Evolutionary conservation across 1,284 basidiomycete species (phyloP), one percentile per base, ranked within the genome.

Genomic region (Ceratobasidium sp.): DNA sequence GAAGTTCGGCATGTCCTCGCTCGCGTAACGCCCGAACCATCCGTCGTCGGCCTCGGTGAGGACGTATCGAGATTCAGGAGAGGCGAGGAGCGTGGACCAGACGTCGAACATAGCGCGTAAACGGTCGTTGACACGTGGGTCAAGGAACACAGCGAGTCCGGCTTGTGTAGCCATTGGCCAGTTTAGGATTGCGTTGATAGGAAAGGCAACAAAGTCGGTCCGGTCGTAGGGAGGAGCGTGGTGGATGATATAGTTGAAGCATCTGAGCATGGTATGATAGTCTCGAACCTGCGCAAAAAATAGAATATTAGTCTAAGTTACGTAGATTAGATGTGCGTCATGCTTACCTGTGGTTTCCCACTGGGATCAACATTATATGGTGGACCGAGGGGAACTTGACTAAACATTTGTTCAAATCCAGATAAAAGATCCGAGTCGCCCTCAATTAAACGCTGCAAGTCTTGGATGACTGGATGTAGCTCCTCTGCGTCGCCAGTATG

Each of bases 221-320:
- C 85, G 79, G 6, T 83, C 84, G 56, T 84, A 88, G 4, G 79
- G 79, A 0, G 87, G 87, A 0, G 87, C 86, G 48, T 85, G 84
- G 1, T 77, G 80, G 38, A 89, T 81, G 78, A 88, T 83, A 59
- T 83, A 82, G 78, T 90, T 85, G 80, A 90, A 84, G 2, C 87
- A 80, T 23, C 79, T 79, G 9, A 89, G 84, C 81, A 90, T 84
- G 59, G 86, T 83, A 74, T 83, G 82, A 77, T 89, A 88, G 80
- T 88, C 85, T 2, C 82, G 83, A 28, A 89, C 83, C 84, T 88
- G 61, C 12, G 38, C 57, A 57, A 33, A 33, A 38, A 23, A 54
- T 48, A 46, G 42, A 46, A 38, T n/a, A 20, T 61, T 26, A 56
- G n/a, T 64, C 33, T 57, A 2, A 44, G 15, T 57, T 6, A 69